phyloP scores from a whole-genome alignment of 106 monocot species.

The Posidonia australis region DNA sequence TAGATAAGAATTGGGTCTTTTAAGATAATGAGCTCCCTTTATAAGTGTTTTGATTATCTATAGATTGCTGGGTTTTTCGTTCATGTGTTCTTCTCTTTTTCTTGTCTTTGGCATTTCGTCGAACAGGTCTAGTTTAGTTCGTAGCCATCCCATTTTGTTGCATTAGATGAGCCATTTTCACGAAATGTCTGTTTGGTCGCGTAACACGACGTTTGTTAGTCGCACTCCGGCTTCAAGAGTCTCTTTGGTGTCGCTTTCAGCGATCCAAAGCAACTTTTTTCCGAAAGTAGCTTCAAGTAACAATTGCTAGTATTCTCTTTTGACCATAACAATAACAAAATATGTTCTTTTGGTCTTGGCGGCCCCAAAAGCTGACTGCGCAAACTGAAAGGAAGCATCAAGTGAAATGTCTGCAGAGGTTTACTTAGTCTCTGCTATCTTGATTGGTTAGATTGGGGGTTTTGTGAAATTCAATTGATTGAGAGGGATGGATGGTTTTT shows the following conservation, averaged over 20 bases:
- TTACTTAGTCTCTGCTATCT: too few species aligned
- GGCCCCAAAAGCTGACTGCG: neutral
- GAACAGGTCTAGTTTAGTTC: conserved; percentile 1
- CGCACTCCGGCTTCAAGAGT: too few species aligned
- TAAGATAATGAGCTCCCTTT: neutral
- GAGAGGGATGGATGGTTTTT: too few species aligned
- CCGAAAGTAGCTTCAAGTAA: too few species aligned
- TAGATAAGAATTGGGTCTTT: neutral
- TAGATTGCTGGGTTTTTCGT: neutral
- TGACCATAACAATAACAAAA: neutral
- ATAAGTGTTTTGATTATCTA: neutral
- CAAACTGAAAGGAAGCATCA: neutral
- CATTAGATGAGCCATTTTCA: too few species aligned
- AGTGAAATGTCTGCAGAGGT: neutral
- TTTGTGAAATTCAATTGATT: too few species aligned
- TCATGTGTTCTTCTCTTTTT: neutral
- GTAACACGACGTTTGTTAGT: neutral
- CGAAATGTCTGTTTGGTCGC: neutral
- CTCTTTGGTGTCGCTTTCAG: too few species aligned
- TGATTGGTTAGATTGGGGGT: too few species aligned
- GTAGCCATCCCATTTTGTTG: neutral
- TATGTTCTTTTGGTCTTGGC: neutral
- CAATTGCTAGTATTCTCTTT: neutral
- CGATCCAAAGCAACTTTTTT: too few species aligned
- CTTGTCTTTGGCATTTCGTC: conserved; percentile 18